These are phyloP conservation scores for Linum lewisii DNA, from an alignment of 345 rosid genomes.

Conservation along the genomic window DNA sequence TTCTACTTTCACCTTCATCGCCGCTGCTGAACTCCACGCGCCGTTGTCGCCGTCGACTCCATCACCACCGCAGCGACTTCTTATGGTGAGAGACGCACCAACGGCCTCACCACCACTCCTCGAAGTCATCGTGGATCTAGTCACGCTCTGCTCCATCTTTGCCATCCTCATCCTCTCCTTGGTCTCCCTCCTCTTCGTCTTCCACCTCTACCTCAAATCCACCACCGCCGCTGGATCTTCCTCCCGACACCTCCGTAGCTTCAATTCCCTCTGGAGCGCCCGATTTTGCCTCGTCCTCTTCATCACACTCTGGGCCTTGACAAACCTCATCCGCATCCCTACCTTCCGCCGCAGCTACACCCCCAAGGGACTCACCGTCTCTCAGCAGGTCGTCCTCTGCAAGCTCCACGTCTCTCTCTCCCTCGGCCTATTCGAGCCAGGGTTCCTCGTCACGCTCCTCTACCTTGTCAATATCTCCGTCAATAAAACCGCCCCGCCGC, in stretches of 20 bases:
- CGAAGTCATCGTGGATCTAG: conserved; percentile 28
- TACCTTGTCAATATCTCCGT: conserved; percentile 49
- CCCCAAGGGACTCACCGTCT: conserved; percentile 12
- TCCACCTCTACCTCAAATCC: conserved; percentile 39
- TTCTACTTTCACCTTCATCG: background rate
- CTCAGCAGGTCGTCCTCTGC: conserved; percentile 28
- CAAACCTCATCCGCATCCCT: conserved; percentile 37
- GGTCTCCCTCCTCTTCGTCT: conserved; percentile 34
- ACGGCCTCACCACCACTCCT: conserved; percentile 19
- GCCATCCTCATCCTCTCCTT: conserved; percentile 34
- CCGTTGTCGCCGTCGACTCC: background rate
- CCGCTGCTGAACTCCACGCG: background rate
- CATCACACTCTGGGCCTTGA: conserved; percentile 36
- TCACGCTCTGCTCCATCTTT: conserved; percentile 23
- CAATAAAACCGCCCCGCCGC: conserved; percentile 25
- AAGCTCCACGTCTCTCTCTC: conserved; percentile 38
- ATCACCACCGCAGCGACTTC: background rate
- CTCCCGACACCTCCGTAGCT: conserved; percentile 30
- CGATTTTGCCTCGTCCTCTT: conserved; percentile 42
- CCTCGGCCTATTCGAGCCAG: conserved; percentile 50
- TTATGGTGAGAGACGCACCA: background rate
- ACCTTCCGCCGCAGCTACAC: conserved; percentile 23
- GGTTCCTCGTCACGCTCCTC: conserved; percentile 42
- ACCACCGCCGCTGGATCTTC: conserved; percentile 21
- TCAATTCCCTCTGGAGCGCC: conserved; percentile 58